Evolutionary conservation across 352 stramenopile species (phyloP).

Genomic region (Globisporangium abappressorium): DNA sequence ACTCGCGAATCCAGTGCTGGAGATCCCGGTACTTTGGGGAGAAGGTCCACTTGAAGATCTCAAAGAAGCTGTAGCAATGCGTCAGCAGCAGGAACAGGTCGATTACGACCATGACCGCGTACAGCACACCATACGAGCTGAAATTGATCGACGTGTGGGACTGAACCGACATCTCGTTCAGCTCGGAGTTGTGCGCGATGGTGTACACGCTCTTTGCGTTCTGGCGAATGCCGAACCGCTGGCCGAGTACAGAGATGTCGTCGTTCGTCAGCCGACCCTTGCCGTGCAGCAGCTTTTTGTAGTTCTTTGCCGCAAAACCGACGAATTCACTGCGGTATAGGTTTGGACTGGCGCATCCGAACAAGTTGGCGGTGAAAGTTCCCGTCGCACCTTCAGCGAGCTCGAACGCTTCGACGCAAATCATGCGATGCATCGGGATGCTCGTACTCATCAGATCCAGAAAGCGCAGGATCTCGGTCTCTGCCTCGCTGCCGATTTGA

Average conservation of each 20-base stretch:
- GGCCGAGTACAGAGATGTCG: conserved; percentile 15
- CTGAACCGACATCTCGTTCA: conserved; percentile 1
- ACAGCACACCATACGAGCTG: conserved; percentile 20
- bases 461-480: conserved; percentile 21
- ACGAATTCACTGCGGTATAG: conserved; percentile 16
- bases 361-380: conserved; percentile 17
- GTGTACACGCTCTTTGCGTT: conserved; percentile 23
- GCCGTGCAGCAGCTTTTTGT: conserved; percentile 9
- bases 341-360: conserved; percentile 26
- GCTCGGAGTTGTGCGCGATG: conserved; percentile 5
- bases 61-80: conserved; percentile 24
- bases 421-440: conserved; percentile 14
- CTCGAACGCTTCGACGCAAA: conserved; percentile 24
- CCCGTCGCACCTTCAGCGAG: conserved; percentile 7
- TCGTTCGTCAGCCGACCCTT: conserved; percentile 24
- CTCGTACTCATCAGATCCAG: conserved; percentile 22
- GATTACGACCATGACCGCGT: conserved; percentile 23
- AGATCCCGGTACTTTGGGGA: conserved; percentile 20
- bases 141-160: conserved; percentile 18
- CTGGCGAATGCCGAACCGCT: conserved; percentile 22
- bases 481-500: conserved; percentile 4
- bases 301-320: conserved; percentile 14
- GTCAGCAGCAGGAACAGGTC: conserved; percentile 19
- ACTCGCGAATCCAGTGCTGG: conserved; percentile 24
- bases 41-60: conserved; percentile 28